A percentile compares a stretch with the other conserved stretches of the same genome.
These are phyloP conservation scores for Pseudocercospora fuligena DNA, from an alignment of 2,329 filamentous ascomycete genomes.

Conservation along the genomic window DNA sequence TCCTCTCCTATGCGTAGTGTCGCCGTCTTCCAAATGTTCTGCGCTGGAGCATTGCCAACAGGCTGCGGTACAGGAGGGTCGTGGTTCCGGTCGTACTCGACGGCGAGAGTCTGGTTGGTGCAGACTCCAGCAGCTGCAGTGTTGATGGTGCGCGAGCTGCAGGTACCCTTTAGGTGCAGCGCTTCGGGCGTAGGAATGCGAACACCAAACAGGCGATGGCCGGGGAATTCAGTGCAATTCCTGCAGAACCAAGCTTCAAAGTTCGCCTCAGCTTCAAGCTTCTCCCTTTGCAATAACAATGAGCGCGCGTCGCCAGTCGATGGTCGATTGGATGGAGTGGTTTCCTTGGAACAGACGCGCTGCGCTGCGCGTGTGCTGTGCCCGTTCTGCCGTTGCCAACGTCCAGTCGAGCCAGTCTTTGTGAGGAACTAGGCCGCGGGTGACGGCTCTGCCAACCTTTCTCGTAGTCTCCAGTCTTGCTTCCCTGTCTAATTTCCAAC, in stretches of 20 bases:
- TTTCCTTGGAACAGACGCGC: background rate
- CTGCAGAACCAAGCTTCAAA: background rate
- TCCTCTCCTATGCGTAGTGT: constrained; percentile 3
- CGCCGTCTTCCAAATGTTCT: constrained; percentile 2
- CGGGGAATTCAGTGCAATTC: background rate
- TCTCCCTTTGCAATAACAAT: background rate
- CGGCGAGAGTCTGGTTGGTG: constrained; percentile 1
- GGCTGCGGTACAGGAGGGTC: background rate
- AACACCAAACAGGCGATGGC: background rate
- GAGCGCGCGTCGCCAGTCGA: background rate
- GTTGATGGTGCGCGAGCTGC: constrained; percentile 3
- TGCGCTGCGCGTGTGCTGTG: background rate
- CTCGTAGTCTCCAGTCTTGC: constrained; percentile 4
- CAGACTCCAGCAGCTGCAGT: background rate
- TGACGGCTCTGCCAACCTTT: constrained; percentile 10
- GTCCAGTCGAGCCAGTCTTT: background rate
- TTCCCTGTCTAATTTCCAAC: constrained; percentile 9
- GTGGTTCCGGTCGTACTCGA: constrained; percentile 4
- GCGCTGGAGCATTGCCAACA: constrained; percentile 7
- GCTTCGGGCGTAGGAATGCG: constrained; percentile 5
- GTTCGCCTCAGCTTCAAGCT: constrained; percentile 3
- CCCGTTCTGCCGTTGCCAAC: no score
- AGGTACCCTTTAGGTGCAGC: background rate
- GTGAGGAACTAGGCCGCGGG: background rate
- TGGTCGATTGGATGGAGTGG: background rate